Evolutionary conservation across 2,329 filamentous ascomycete genomes (phyloP).

Genomic region (Apiospora sp.): DNA sequence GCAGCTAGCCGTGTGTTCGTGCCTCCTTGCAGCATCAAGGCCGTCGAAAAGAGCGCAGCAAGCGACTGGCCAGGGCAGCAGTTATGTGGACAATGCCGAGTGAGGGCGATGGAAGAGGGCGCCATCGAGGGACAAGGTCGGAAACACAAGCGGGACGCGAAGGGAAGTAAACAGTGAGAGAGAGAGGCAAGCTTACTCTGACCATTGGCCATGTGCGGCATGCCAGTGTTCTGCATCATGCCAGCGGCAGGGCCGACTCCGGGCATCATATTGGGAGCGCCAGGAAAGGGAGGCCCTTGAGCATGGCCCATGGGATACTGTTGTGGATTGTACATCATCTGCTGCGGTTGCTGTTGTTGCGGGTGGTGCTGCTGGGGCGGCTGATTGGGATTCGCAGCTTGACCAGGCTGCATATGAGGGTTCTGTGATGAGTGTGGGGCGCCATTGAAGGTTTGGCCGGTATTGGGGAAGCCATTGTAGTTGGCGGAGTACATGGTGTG

Average conservation of each 20-base stretch:
- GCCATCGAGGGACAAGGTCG: slow-evolving; percentile 19
- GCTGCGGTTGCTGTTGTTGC: slow-evolving; percentile 41
- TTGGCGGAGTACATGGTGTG: slow-evolving; percentile 62
- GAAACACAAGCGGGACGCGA: slow-evolving; percentile 17
- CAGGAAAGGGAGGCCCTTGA: slow-evolving; percentile 55
- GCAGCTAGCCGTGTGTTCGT: slow-evolving; percentile 28
- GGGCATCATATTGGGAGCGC: slow-evolving; percentile 64
- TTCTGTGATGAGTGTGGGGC: slow-evolving; percentile 54
- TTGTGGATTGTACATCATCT: slow-evolving; percentile 68
- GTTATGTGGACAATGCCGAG: slow-evolving; percentile 11
- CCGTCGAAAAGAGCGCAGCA: background rate
- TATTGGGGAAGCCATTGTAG: slow-evolving; percentile 61
- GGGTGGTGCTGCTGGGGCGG: slow-evolving; percentile 31
- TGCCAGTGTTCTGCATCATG: slow-evolving; percentile 70
- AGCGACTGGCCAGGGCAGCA: background rate
- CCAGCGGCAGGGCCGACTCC: slow-evolving; percentile 57
- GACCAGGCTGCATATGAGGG: slow-evolving; percentile 55
- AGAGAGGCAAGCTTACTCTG: slow-evolving; percentile 60
- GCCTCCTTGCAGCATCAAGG: slow-evolving; percentile 26
- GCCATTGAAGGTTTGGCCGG: slow-evolving; percentile 58
- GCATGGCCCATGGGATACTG: slow-evolving; percentile 61
- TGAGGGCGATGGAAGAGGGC: slow-evolving; percentile 29
- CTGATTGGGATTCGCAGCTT: slow-evolving; percentile 41
- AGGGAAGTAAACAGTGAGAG: slow-evolving; percentile 37
- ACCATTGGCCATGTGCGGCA: slow-evolving; percentile 68